Evolutionary conservation across 495 filamentous ascomycete species (phyloP).

Genomic region (Penicillium ochrochloron): DNA sequence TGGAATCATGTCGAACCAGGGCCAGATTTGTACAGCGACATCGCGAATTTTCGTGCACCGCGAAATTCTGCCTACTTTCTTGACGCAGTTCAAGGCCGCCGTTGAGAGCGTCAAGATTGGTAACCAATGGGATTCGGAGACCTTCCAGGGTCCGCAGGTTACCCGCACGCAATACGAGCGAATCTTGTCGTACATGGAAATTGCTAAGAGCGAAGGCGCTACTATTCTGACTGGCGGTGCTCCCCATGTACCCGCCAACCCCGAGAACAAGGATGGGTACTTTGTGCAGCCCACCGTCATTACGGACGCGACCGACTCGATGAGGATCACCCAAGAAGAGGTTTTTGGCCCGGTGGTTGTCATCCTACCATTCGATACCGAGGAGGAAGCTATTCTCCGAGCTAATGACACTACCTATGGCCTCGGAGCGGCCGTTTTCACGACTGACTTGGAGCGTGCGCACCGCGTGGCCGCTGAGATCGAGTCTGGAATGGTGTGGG

Average conservation of each 20-base stretch:
- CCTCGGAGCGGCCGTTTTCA: conserved; percentile 86
- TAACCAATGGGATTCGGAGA: conserved; percentile 78
- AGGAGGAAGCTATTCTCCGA: conserved; percentile 78
- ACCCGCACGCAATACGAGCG: conserved; percentile 83
- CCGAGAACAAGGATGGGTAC: conserved; percentile 56
- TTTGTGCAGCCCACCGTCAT: conserved; percentile 77
- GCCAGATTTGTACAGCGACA: conserved; percentile 90
- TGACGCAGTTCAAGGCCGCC: conserved; percentile 70
- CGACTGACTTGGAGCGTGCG: conserved; percentile 72
- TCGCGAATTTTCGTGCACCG: conserved; percentile 86
- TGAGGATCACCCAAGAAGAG: conserved; percentile 72
- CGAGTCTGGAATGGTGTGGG: conserved; percentile 95
- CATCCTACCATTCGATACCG: conserved; percentile 76
- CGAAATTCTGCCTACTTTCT: conserved; percentile 72
- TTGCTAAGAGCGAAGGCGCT: conserved; percentile 81
- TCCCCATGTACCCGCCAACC: conserved; percentile 61
- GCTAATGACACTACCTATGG: conserved; percentile 91
- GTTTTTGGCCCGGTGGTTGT: conserved; percentile 91
- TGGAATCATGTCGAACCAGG: conserved; percentile 77
- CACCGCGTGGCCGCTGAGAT: conserved; percentile 83
- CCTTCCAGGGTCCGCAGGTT: conserved; percentile 87
- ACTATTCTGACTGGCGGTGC: conserved; percentile 74
- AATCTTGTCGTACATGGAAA: conserved; percentile 77
- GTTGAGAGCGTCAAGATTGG: conserved; percentile 72
- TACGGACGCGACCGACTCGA: conserved; percentile 66